phyloP scores from a whole-genome alignment of 2,329 filamentous ascomycete genomes.

The Phialocephala subalpina region DNA sequence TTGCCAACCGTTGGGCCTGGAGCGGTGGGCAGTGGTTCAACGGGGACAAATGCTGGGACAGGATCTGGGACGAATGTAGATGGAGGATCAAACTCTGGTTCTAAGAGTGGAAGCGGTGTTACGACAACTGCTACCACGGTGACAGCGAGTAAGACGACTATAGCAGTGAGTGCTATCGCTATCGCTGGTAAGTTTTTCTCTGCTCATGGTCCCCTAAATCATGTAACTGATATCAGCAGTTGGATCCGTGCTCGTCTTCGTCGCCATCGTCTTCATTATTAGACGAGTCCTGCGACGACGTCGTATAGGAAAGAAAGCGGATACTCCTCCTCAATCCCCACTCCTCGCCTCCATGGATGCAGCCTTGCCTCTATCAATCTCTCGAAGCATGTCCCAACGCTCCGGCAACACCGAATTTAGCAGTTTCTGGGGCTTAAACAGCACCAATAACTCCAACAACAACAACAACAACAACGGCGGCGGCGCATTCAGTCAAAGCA shows the following conservation, averaged over 20 bases:
- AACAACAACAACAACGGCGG: neutral
- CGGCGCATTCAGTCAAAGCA: conserved; percentile 10
- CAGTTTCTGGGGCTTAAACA: conserved; percentile 6
- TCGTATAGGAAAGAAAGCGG: conserved; percentile 26
- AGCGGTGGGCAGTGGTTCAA: neutral
- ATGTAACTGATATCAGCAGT: conserved; percentile 16
- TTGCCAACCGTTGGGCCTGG: conserved; percentile 9
- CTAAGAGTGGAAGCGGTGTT: neutral
- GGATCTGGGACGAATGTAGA: conserved; percentile 12
- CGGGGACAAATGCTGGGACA: conserved; percentile 14
- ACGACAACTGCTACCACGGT: conserved; percentile 2
- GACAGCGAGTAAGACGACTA: conserved; percentile 15
- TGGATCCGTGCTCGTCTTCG: conserved; percentile 22
- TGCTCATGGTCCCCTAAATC: neutral
- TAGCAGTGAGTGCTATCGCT: conserved; percentile 20
- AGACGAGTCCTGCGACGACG: conserved; percentile 28
- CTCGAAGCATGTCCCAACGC: conserved; percentile 28
- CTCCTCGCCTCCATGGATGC: conserved; percentile 18
- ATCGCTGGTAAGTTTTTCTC: conserved; percentile 19
- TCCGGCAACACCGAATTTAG: conserved; percentile 19
- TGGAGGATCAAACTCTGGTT: neutral
- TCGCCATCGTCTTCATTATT: conserved; percentile 30
- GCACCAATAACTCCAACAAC: neutral
- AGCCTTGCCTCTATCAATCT: conserved; percentile 24
- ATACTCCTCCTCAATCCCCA: conserved; percentile 29